Conservation (phyloP, 2,329 filamentous ascomycete species). For the Epichloe baconii region DNA sequence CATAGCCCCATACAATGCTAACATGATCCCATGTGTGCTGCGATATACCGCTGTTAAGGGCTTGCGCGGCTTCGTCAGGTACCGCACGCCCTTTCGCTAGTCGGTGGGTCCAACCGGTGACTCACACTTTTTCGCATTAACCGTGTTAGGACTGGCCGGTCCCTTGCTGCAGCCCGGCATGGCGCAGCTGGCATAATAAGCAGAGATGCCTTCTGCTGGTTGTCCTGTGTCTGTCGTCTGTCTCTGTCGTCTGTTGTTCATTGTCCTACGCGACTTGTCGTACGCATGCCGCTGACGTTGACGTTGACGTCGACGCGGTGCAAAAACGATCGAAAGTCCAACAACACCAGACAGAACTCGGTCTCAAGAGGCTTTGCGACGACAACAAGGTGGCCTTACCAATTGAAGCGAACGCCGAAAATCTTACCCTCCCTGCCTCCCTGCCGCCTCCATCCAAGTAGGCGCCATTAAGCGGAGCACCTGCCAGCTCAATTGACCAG, state of each 20-base stretch:
- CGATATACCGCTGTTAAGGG: not conserved
- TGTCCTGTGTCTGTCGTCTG: too few species aligned
- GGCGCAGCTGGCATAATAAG: not conserved
- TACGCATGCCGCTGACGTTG: too few species aligned
- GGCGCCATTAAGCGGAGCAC: not conserved
- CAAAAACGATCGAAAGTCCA: not conserved
- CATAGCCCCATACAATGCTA: not conserved
- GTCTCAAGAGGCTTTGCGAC: not conserved
- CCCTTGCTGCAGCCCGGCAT: not conserved
- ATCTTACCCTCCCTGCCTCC: not conserved
- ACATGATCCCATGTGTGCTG: not conserved
- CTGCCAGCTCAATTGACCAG: conserved; percentile 1
- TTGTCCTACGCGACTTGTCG: not conserved
- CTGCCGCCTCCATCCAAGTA: too few species aligned
- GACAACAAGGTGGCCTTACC: not conserved
- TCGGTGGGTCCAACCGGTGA: conserved; percentile 20
- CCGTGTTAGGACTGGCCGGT: conserved; percentile 17
- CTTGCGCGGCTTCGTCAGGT: conserved; percentile 2
- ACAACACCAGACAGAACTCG: not conserved
- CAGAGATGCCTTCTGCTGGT: not conserved
- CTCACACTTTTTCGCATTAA: conserved; percentile 20
- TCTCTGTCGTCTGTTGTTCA: not conserved
- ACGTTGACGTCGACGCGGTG: not conserved
- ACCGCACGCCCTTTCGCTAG: conserved; percentile 12
- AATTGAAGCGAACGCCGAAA: not conserved